Evolutionary conservation across 2,329 filamentous ascomycete genomes (phyloP), one percentile per base, ranked within the genome.

Genomic region (Arthrinium phaeospermum): DNA sequence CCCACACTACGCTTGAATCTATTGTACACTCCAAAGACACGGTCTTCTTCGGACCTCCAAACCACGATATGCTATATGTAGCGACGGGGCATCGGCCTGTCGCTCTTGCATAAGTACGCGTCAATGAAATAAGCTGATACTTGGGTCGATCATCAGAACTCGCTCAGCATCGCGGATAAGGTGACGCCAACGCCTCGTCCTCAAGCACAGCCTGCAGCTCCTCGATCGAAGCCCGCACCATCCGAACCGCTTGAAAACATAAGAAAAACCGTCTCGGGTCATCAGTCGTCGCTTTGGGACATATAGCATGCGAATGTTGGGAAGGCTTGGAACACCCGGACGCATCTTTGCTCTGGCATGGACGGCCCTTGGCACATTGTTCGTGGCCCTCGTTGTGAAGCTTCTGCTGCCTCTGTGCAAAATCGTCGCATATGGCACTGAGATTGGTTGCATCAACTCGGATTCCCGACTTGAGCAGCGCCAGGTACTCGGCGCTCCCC

Each of bases 221-320:
- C 22, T 64, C 57, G 57, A 64, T 64, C 57, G 57, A 64, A 41
- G 34, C 57, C 57, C 57, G 34, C 13, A 64, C 57, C 57, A 64
- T 64, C 34, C 34, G 57, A 41, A 64, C 57, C 34, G 57, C 57
- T 34, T 64, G 30, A 22, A 64, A 64, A 12, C 57, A 64, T 64
- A 64, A 64, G 57, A 64, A 64, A 41, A 64, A 64, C 12, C 57
- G 57, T 22, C 57, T 41, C n/a, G 57, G 57, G 34, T 64, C 57
- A 41, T 64, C 57, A n/a, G 34, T n/a, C 22, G 34, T 22, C 57
- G 57, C 57, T n/a, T 64, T 64, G 34, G 57, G 57, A n/a, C 57
- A 64, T 64, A 64, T 64, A 24, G 57, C 57, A 64, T 64, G 57
- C 30, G 57, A 64, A 41, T 64, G 57, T 14, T 64, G 57, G 34